These are phyloP conservation scores for Lipomyces anomalus DNA, from an alignment of 805 yeast species.

Conservation along the genomic window DNA sequence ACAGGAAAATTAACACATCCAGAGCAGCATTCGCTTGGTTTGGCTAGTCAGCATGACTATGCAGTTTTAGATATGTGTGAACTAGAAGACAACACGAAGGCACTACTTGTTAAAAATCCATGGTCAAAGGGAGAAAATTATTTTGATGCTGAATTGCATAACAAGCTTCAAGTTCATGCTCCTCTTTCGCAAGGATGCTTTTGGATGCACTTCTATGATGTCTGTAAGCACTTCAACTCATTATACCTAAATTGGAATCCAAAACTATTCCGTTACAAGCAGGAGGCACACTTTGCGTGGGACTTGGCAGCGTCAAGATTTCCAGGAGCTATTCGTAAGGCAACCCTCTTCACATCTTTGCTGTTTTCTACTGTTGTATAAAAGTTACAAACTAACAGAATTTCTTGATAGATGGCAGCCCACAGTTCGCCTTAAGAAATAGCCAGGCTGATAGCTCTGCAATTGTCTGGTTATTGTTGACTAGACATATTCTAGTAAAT, in stretches of 20 bases:
- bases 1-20: slow-evolving; percentile 43
- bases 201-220: slow-evolving; percentile 31
- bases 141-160: slow-evolving; percentile 4
- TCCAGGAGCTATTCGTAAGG: not conserved
- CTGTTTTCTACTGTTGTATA: not conserved
- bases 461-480: slow-evolving; percentile 15
- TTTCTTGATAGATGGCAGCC: slow-evolving; percentile 9
- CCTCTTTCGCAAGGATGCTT: slow-evolving; percentile 21
- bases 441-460: not conserved
- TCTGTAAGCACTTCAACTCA: slow-evolving; percentile 41
- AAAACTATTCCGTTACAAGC: slow-evolving; percentile 5
- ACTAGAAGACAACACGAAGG: slow-evolving; percentile 19
- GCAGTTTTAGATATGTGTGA: slow-evolving; percentile 43
- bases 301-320: slow-evolving; percentile 3
- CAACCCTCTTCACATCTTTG: slow-evolving; percentile 4
- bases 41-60: slow-evolving; percentile 67
- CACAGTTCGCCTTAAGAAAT: slow-evolving; percentile 15
- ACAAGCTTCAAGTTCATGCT: not conserved
- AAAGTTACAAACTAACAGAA: not conserved
- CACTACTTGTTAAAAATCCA: slow-evolving; percentile 43
- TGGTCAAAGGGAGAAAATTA: slow-evolving; percentile 31
- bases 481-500: slow-evolving; percentile 4
- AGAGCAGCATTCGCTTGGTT: slow-evolving; percentile 34
- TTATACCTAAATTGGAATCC: slow-evolving; percentile 68
- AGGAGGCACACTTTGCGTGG: slow-evolving; percentile 15